Conservation (phyloP, 352 stramenopile species). For the Phytophthora cactorum region DNA sequence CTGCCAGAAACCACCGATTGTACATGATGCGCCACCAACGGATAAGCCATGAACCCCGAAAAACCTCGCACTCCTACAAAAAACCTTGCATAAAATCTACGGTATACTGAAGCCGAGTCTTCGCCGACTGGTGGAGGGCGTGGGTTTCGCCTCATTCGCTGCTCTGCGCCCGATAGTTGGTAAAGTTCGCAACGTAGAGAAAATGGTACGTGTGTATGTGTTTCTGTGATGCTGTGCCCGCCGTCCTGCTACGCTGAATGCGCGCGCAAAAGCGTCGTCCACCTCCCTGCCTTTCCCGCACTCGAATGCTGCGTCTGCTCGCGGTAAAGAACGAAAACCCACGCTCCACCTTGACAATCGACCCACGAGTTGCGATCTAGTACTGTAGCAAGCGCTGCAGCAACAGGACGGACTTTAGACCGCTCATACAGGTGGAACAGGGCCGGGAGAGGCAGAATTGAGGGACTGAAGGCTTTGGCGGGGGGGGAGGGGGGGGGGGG, state of each 20-base stretch:
- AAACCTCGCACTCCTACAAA: conserved; percentile 3
- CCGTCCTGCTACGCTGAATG: not conserved
- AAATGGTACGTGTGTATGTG: conserved; percentile 43
- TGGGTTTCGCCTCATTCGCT: conserved; percentile 51
- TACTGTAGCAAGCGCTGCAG: conserved; percentile 9
- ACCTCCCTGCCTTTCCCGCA: conserved; percentile 8
- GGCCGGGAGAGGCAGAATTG: conserved; percentile 8
- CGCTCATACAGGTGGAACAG: conserved; percentile 5
- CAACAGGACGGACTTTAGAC: conserved; percentile 10
- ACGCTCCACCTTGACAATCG: conserved; percentile 4
- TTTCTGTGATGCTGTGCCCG: conserved; percentile 2
- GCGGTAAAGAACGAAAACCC: not conserved
- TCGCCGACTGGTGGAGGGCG: conserved; percentile 52
- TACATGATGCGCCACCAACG: not conserved
- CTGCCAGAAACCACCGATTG: not conserved
- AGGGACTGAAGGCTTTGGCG: conserved; percentile 14
- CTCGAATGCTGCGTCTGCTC: not conserved
- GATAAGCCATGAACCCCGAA: not conserved
- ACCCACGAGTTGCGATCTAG: conserved; percentile 23
- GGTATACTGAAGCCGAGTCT: conserved; percentile 4
- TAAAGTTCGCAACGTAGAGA: conserved; percentile 45
- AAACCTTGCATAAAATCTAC: conserved; percentile 32
- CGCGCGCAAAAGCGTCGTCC: not conserved
- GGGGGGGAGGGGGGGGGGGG: too few species aligned
- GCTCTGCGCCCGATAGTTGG: conserved; percentile 38